Base-by-base conservation (phyloP, 2,329 filamentous ascomycete species). In the Alternaria gaisen region DNA sequence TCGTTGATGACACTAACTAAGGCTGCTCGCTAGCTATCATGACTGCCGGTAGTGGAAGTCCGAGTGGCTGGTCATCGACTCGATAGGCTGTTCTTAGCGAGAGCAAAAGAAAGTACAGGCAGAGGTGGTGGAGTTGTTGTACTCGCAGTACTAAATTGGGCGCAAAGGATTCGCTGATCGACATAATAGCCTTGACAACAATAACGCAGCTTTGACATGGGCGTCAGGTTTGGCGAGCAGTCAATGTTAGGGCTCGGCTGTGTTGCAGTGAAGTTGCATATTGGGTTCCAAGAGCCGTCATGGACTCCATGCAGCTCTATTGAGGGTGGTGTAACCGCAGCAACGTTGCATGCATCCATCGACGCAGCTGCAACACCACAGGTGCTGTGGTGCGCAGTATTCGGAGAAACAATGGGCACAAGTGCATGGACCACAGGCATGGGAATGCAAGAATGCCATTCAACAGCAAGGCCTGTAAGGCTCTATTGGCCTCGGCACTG, bases 321-420 rank as follows among this genome's bases (percentile, higher is more conserved):
- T 38, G 46, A 36, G 32, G 30, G 46, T 36, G 46, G 20, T 50
- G 30, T 38, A 36, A 38, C 46, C 20, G 32, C 46, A 38, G 30
- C 20, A 24, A 36, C 20, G 12, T 34, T 34, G 32, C 46, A 50
- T 50, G 46, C 46, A 38, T 24, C 9, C 11, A n/a, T 50, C 46
- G 46, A 28, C 46, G 46, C 46, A 34, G 24, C 32, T 50, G 34
- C 20, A 50, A 50, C 32, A 50, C 32, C 34, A 38, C 6, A 38
- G 12, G 51, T 4, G 51, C 14, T 53, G 51, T n/a, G n/a, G 24
- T 42, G 40, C 20, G 18, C 51, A 43, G 24, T 32, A 18, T 53
- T 43, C 40, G 20, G 51, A 11, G 38, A 43, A 26, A 53, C 51
- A 43, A 53, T 44, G 51, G 51, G 51, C 51, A 24, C 38, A 44